Conservation (phyloP, 1,284 basidiomycete genomes). For the Trichosporon sp. region DNA sequence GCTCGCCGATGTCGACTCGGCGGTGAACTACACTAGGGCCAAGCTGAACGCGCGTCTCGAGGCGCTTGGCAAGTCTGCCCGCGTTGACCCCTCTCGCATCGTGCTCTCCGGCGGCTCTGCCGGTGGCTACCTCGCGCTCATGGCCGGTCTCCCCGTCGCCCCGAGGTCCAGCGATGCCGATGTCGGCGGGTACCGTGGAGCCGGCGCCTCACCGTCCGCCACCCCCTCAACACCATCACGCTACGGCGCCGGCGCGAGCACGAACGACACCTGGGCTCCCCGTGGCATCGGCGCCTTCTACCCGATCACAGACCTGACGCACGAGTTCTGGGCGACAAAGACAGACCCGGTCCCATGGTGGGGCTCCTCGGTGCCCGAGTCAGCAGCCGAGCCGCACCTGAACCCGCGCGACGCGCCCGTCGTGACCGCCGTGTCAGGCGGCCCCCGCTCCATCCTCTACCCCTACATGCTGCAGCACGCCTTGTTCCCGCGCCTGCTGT, state of each 20-base stretch:
- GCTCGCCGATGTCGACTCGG: slow-evolving; percentile 45
- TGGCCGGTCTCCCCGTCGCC: slow-evolving; percentile 46
- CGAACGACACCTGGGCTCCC: slow-evolving; percentile 41
- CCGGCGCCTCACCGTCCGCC: not conserved
- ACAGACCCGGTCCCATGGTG: slow-evolving; percentile 53
- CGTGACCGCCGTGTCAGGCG: slow-evolving; percentile 43
- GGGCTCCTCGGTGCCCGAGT: slow-evolving; percentile 43
- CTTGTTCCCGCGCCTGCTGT: slow-evolving; percentile 50
- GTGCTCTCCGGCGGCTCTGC: slow-evolving; percentile 52
- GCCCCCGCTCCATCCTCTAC: slow-evolving; percentile 52
- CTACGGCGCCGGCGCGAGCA: not conserved
- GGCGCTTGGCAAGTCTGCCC: slow-evolving; percentile 37
- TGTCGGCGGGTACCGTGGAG: slow-evolving; percentile 47
- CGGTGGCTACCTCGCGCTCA: slow-evolving; percentile 53
- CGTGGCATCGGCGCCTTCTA: slow-evolving; percentile 50
- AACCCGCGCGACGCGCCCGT: slow-evolving; percentile 49
- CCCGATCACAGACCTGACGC: slow-evolving; percentile 52
- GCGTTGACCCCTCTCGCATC: slow-evolving; percentile 44
- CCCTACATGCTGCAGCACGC: slow-evolving; percentile 55
- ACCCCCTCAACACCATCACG: not conserved
- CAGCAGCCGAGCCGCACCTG: slow-evolving; percentile 48
- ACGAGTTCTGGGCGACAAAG: slow-evolving; percentile 53
- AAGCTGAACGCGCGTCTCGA: slow-evolving; percentile 44
- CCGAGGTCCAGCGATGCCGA: slow-evolving; percentile 37
- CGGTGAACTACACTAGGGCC: slow-evolving; percentile 40